Conservation (phyloP, 2,329 filamentous ascomycete species). For the Diaporthe vexans region DNA sequence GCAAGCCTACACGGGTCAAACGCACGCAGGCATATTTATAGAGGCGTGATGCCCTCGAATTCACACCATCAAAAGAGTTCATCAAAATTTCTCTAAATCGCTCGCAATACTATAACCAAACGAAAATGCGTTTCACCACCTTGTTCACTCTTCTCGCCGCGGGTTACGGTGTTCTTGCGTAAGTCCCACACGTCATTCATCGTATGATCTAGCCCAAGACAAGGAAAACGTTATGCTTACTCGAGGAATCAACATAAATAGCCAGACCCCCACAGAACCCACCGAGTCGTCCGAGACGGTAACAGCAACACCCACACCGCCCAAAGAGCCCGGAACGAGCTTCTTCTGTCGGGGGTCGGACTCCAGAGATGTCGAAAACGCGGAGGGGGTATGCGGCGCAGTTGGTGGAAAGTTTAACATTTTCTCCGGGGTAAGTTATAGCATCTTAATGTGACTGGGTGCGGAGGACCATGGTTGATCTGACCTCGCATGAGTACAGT, state of each 20-base stretch:
- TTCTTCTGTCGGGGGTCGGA: not conserved
- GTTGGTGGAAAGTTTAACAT: not conserved
- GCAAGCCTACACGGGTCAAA: not conserved
- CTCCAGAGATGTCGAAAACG: not conserved
- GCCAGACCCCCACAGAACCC: not conserved
- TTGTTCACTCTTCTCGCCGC: conserved; percentile 7
- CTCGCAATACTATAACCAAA: not conserved
- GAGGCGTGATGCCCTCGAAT: not conserved
- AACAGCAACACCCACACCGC: not conserved
- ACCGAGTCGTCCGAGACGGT: not conserved
- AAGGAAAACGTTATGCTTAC: not conserved
- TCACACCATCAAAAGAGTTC: not conserved
- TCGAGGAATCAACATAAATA: not conserved
- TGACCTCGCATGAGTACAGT: not conserved
- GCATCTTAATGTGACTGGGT: too few relatives aligned
- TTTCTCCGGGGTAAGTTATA: not conserved
- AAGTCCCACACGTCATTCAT: not conserved
- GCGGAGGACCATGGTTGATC: not conserved
- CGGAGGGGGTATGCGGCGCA: not conserved
- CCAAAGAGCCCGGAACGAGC: not conserved
- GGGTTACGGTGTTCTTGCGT: conserved; percentile 9
- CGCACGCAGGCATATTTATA: not conserved
- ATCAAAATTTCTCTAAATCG: not conserved
- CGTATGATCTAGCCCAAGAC: too few relatives aligned
- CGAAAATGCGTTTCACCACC: not conserved